Evolutionary conservation across 2,329 filamentous ascomycete species (phyloP).

Genomic region (Fusarium longipes): DNA sequence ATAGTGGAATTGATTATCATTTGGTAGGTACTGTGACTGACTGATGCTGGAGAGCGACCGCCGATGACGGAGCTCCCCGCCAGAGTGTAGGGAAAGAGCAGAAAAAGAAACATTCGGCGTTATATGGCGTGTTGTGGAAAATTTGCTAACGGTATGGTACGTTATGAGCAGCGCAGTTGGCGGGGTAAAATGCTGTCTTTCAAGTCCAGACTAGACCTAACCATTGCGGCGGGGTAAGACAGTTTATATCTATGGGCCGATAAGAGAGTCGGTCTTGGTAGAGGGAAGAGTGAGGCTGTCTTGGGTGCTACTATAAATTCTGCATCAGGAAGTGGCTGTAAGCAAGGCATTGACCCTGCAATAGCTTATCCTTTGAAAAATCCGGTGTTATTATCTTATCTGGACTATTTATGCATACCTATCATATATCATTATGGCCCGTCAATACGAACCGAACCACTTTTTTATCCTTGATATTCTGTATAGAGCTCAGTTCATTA

Average conservation of each 20-base stretch:
- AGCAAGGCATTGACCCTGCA: background rate
- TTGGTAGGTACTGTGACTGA: slow-evolving; percentile 21
- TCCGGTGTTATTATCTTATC: slow-evolving; percentile 4
- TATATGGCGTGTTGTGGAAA: slow-evolving; percentile 15
- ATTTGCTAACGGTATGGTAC: slow-evolving; percentile 8
- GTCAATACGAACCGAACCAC: slow-evolving; percentile 29
- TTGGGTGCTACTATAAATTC: slow-evolving; percentile 21
- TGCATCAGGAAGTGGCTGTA: slow-evolving; percentile 2
- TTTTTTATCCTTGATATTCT: slow-evolving; percentile 2
- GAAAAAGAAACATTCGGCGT: slow-evolving; percentile 13
- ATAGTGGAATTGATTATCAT: slow-evolving; percentile 14
- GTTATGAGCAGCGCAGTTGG: slow-evolving; percentile 16
- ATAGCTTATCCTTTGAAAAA: background rate
- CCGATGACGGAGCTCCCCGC: slow-evolving; percentile 40
- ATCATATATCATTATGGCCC: slow-evolving; percentile 9
- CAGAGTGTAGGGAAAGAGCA: background rate
- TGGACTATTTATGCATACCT: slow-evolving; percentile 1
- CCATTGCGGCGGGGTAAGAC: slow-evolving; percentile 14
- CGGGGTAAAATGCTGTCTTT: slow-evolving; percentile 28
- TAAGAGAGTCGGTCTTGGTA: background rate
- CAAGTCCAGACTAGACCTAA: slow-evolving; percentile 3
- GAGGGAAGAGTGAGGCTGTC: background rate
- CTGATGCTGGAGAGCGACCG: background rate
- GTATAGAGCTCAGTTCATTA: background rate
- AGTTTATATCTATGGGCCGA: slow-evolving; percentile 26